Percentiles rank a stretch among this genome's conserved stretches.
Conservation (phyloP, 2,329 filamentous ascomycete species). For the Daldinia eschscholtzii region DNA sequence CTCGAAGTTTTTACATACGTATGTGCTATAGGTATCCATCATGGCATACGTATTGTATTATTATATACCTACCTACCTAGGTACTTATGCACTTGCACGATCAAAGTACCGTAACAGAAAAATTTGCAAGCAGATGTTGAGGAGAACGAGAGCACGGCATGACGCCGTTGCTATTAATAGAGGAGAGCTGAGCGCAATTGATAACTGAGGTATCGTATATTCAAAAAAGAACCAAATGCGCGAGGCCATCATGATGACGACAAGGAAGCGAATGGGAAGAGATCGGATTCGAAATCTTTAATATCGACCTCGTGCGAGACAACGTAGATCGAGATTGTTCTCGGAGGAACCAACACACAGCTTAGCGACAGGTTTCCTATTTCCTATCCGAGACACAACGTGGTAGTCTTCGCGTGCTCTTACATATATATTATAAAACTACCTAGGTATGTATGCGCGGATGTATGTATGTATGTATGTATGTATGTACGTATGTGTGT, state of each 20-base stretch:
- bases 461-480: too few species aligned
- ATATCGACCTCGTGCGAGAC: slow-evolving; percentile 37
- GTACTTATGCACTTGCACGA: background rate
- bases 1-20: slow-evolving; percentile 6
- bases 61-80: too few species aligned
- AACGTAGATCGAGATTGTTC: slow-evolving; percentile 36
- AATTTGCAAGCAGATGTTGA: slow-evolving; percentile 8
- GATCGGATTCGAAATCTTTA: slow-evolving; percentile 36
- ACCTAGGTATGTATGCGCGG: background rate
- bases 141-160: background rate
- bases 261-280: slow-evolving; percentile 24
- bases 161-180: slow-evolving; percentile 11
- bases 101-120: slow-evolving; percentile 9
- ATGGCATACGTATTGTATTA: slow-evolving; percentile 5
- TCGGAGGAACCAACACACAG: slow-evolving; percentile 23
- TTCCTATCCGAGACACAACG: slow-evolving; percentile 41
- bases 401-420: slow-evolving; percentile 41
- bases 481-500: too few species aligned
- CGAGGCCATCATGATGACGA: slow-evolving; percentile 38
- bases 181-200: slow-evolving; percentile 15
- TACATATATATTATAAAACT: slow-evolving; percentile 5
- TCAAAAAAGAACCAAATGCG: background rate
- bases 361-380: slow-evolving; percentile 30
- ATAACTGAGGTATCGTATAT: slow-evolving; percentile 34
- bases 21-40: slow-evolving; percentile 14